Percentiles rank a stretch among this genome's conserved stretches.
phyloP scores from a whole-genome alignment of 768 basidiomycete species.

The Nidularia sp. region DNA sequence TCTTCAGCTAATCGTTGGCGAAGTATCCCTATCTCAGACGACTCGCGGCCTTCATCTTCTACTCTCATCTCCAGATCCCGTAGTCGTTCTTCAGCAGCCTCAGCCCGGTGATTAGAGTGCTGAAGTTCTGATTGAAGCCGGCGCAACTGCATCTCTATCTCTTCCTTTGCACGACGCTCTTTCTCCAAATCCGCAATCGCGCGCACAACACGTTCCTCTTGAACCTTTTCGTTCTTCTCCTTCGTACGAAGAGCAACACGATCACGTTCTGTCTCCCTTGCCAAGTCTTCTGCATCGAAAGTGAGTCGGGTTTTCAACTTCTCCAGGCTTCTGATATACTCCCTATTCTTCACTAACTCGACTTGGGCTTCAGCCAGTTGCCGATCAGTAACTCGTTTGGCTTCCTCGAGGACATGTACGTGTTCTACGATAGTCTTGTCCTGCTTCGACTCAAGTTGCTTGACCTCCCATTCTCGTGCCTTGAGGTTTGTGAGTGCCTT shows the following conservation, averaged over 20 bases:
- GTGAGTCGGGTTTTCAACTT: constrained; percentile 71
- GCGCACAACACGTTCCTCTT: constrained; percentile 57
- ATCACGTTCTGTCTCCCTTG: constrained; percentile 69
- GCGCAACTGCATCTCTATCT: constrained; percentile 57
- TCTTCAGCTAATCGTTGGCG: constrained; percentile 70
- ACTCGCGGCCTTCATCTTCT: constrained; percentile 65
- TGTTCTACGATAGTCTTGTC: constrained; percentile 99
- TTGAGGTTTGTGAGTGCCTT: constrained; percentile 79
- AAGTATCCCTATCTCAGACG: constrained; percentile 59
- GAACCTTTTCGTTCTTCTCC: constrained; percentile 60
- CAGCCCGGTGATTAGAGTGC: constrained; percentile 47
- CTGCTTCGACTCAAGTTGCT: constrained; percentile 79
- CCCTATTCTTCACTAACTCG: constrained; percentile 70
- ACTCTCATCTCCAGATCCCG: constrained; percentile 60
- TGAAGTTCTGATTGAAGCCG: constrained; percentile 62
- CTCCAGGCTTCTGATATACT: constrained; percentile 83
- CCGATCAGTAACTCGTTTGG: constrained; percentile 90
- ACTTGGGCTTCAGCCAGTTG: constrained; percentile 79
- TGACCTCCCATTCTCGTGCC: constrained; percentile 80
- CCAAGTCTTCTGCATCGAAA: constrained; percentile 80
- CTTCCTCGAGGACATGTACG: constrained; percentile 93
- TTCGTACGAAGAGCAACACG: constrained; percentile 60
- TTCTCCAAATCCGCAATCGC: constrained; percentile 60
- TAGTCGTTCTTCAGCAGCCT: constrained; percentile 45
- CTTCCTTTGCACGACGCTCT: constrained; percentile 62